Conservation (phyloP, 768 basidiomycete species). For the Tulasnella sp. region DNA sequence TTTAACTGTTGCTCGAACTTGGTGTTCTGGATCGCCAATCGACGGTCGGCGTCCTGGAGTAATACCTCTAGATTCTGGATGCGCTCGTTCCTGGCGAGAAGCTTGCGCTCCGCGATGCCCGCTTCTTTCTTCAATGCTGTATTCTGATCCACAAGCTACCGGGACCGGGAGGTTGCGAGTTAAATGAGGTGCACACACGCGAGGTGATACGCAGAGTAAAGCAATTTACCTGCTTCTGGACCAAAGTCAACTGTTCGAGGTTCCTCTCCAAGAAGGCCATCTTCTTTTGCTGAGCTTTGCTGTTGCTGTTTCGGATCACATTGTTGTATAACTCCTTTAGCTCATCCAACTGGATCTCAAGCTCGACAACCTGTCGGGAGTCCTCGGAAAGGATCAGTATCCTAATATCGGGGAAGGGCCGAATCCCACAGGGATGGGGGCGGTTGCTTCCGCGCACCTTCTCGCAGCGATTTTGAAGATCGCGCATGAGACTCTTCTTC, state of each 20-base stretch:
- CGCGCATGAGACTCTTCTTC: conserved; percentile 97
- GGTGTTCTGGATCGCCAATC: conserved; percentile 85
- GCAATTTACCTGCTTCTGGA: conserved; percentile 82
- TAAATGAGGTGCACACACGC: background rate
- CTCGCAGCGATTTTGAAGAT: conserved; percentile 98
- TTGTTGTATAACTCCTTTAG: conserved; percentile 99
- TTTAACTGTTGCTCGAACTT: conserved; percentile 92
- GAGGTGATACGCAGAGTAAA: background rate
- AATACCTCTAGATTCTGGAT: conserved; percentile 93
- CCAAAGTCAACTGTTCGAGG: conserved; percentile 84
- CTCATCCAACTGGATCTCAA: conserved; percentile 97
- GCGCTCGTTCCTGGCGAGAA: conserved; percentile 92
- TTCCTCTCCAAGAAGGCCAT: conserved; percentile 98
- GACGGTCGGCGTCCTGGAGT: conserved; percentile 86
- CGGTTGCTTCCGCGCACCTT: conserved; percentile 47
- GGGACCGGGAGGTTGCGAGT: conserved; percentile 17
- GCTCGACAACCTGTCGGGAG: conserved; percentile 77
- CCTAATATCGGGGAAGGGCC: background rate
- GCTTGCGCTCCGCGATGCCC: conserved; percentile 90
- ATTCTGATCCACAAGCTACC: conserved; percentile 95
- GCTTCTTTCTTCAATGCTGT: conserved; percentile 94
- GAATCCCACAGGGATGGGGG: background rate
- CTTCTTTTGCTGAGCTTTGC: conserved; percentile 97
- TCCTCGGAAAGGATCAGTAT: background rate
- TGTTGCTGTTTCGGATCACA: conserved; percentile 95